A percentile compares a stretch with the other conserved stretches of the same genome.
These are phyloP conservation scores for Lecanoromycetidae sp. DNA, from an alignment of 2,329 filamentous ascomycete genomes.

Conservation along the genomic window DNA sequence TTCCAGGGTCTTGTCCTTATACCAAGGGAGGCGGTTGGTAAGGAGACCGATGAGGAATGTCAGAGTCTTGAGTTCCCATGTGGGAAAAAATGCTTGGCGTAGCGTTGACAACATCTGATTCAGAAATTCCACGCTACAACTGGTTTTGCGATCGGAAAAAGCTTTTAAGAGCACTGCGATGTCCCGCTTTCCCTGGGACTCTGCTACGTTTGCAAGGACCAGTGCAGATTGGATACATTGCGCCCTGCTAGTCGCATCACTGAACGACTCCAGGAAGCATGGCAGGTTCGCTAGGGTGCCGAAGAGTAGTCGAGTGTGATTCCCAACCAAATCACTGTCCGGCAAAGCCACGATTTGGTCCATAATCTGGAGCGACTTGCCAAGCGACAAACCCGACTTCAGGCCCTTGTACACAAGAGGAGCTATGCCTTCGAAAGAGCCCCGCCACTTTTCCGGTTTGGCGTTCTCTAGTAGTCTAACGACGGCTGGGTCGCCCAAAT, in stretches of 20 bases:
- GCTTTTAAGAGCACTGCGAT: slow-evolving; percentile 58
- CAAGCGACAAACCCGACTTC: slow-evolving; percentile 71
- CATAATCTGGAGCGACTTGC: slow-evolving; percentile 63
- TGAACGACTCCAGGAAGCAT: slow-evolving; percentile 67
- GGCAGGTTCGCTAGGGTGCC: slow-evolving; percentile 86
- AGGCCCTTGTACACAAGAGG: slow-evolving; percentile 82
- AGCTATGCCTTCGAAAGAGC: slow-evolving; percentile 74
- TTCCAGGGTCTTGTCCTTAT: slow-evolving; percentile 86
- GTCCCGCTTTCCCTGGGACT: slow-evolving; percentile 54
- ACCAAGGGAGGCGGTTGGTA: slow-evolving; percentile 78
- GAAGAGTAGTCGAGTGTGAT: slow-evolving; percentile 71
- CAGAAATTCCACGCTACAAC: slow-evolving; percentile 63
- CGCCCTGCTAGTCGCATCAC: slow-evolving; percentile 47
- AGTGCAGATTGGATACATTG: slow-evolving; percentile 52
- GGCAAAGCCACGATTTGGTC: slow-evolving; percentile 69
- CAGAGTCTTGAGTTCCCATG: slow-evolving; percentile 70
- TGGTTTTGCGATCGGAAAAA: slow-evolving; percentile 56
- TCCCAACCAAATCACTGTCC: slow-evolving; percentile 67
- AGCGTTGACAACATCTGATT: slow-evolving; percentile 61
- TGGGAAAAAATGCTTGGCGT: slow-evolving; percentile 65
- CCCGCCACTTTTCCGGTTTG: slow-evolving; percentile 78
- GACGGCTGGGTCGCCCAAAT: slow-evolving; percentile 59
- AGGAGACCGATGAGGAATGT: slow-evolving; percentile 84
- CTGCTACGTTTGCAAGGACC: slow-evolving; percentile 58
- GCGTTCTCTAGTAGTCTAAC: slow-evolving; percentile 62